Base-by-base conservation (phyloP, 2,329 filamentous ascomycete genomes). In the Fragosphaeria purpurea region DNA sequence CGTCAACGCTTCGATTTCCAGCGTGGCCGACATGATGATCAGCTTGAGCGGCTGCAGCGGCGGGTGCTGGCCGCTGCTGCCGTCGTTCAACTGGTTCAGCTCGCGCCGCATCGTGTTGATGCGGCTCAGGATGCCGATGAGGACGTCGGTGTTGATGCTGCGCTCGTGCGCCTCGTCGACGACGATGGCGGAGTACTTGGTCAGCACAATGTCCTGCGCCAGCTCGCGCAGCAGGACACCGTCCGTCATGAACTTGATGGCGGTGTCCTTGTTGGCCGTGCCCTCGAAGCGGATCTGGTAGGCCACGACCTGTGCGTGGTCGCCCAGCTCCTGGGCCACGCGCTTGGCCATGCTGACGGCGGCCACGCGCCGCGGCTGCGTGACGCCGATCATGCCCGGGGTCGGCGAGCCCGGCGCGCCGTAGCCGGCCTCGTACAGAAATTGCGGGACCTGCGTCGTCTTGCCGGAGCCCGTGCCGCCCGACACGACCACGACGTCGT, bases 211-310 rank as follows among this genome's bases (percentile, higher is more conserved):
- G 63, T 98, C 93, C 57, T 93, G 83, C 1, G 87, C 83, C 49
- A 96, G 85, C 66, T 98, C 93, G 51, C 93, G 83, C 8, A 98
- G 76, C 53, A 98, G 72, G 33, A 98, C 89, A 76, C 93, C 93
- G 66, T 98, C 93, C 0, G 93, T 98, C 90, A 98, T 96, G 69
- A 97, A 98, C 65, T 98, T 98, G 65, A 98, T 80, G 6, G 88
- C 86, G 0, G 93, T 98, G 48, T 88, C 84, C 33, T 82, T 73
- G 46, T 82, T 80, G 2, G 86, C 82, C 0, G 83, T 91, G 46
- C 85, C 88, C 62, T 98, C 93, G 57, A 97, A 98, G 31, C 94
- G 85, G 59, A 98, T 96, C 64, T 90, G 93, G 64, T 97, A 94
- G 5, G 87, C 88, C 6, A 98, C 90, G 45, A 79, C 78, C 32